Evolutionary conservation across 495 filamentous ascomycete species (phyloP), one percentile per base, ranked within the genome.

Genomic region (Stereocaulon alpinum): DNA sequence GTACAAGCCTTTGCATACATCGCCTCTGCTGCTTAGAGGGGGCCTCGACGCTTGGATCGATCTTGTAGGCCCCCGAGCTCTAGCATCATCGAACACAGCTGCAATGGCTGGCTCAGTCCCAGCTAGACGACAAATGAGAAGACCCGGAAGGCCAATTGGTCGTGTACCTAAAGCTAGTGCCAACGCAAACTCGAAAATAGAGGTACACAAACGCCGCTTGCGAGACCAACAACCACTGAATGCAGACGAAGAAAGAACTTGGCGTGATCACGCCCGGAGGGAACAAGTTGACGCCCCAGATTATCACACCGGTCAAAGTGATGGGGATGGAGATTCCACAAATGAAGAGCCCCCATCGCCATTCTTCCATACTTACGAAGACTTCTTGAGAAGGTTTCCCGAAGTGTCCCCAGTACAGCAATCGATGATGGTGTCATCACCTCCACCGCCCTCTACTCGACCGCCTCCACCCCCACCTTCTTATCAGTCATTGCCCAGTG

Each of bases 41-140:
- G 93, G 93, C 1, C 69, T 97, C 15, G 82, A 90, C 52, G 86
- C 89, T 43, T 98, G 93, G 93, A 77, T 84, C 30, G 82, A 88
- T 66, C 68, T 92, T 15, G 68, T 95, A 48, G 92, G 94, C 15
- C 71, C 70, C n/a, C 77, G 81, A 59, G 83, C 85, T 3, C 76
- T 96, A 17, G 74, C 71, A 10, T 77, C 74, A 12, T 82, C 80
- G 7, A 75, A 76, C 15, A 85, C 82, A 20, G 74, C 77, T 14
- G 72, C 76, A n/a, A 65, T 77, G 5, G 75, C 80, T 48, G 72
- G 73, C 7, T 74, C 73, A 6, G 64, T 76, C 18, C 76, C 77
- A 61, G 48, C 68, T 20, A 74, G 68, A 53, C 69, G 64, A 29
- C 67, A 70, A 5, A 58, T 69, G 0, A 60, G 61, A 11, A 76